These are phyloP conservation scores for Talaromyces amestolkiae DNA, from an alignment of 2,329 filamentous ascomycete species.

Conservation along the genomic window DNA sequence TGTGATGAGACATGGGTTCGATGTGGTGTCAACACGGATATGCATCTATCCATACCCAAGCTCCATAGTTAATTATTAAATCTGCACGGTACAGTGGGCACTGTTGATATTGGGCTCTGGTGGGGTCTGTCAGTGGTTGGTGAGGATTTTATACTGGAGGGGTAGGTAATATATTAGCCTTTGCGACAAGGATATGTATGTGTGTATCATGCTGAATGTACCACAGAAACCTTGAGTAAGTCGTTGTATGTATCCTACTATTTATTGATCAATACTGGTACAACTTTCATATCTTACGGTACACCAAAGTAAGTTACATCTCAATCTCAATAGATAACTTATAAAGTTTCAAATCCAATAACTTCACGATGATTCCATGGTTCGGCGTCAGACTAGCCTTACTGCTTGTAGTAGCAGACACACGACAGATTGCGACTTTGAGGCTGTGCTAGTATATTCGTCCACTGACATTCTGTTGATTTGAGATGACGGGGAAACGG, in stretches of 20 bases:
- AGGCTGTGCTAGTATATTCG: neutral
- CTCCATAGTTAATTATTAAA: neutral
- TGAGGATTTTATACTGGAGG: neutral
- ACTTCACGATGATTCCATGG: neutral
- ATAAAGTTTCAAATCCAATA: neutral
- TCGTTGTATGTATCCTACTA: neutral
- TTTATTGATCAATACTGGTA: neutral
- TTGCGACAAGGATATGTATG: neutral
- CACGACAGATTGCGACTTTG: neutral
- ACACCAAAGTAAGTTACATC: neutral
- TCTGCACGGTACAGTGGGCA: too few species aligned
- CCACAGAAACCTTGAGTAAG: neutral
- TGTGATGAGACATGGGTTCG: neutral
- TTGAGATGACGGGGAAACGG: neutral
- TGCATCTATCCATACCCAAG: slow-evolving; percentile 7
- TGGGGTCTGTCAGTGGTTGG: neutral
- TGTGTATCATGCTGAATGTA: too few species aligned
- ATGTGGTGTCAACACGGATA: neutral
- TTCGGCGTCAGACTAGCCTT: neutral
- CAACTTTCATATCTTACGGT: neutral
- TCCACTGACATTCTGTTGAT: neutral
- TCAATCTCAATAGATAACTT: neutral
- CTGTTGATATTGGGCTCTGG: slow-evolving; percentile 4
- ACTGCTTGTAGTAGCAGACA: neutral
- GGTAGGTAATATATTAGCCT: neutral